Base-by-base conservation (phyloP, 2,329 filamentous ascomycete genomes). In the Penicillium sp. region DNA sequence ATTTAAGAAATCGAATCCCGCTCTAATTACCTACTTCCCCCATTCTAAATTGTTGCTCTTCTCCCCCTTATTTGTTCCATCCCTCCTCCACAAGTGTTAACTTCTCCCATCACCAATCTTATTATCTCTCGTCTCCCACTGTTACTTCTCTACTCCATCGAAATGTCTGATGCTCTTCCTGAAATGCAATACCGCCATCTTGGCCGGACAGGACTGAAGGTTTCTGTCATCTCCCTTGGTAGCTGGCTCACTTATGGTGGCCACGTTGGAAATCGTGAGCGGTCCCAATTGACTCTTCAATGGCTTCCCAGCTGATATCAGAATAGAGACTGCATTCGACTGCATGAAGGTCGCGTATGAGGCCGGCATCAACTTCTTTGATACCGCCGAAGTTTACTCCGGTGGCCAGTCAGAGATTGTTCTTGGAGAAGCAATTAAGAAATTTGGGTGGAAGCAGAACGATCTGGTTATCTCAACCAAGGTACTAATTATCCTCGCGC, bases 161-260 rank as follows among this genome's bases (percentile, higher is more conserved):
- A n/a, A 39, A 67, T 66, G 65, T 45, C 65, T 10, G 58, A 67
- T 7, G 8, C 57, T 26, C 63, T 66, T 29, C 65, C 65, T 46
- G 62, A 66, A 62, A 67, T 67, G 65, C 62, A 88, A 67, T 91
- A 91, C 75, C 86, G 88, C 64, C 86, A 85, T 75, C 81, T 91
- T 8, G 89, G 89, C 67, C 83, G 83, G 39, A 88, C 87, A 16
- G 89, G 89, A 53, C 81, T 92, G 19, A 86, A 91, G 72, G 88
- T 92, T 33, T 92, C 88, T 27, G 83, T 86, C 46, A 88, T 92
- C 61, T 88, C 87, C 2, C 80, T 92, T 3, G 89, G 78, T 31
- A 77, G 76, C 54, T 78, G 75, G 76, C 67, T 92, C 52, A 92
- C 89, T 1, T 91, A 90, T 63, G 89, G 89, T 53, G 88, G 88